These are phyloP conservation scores for Sarocladiaceae sp. DNA, from an alignment of 2,329 filamentous ascomycete genomes.

Conservation along the genomic window DNA sequence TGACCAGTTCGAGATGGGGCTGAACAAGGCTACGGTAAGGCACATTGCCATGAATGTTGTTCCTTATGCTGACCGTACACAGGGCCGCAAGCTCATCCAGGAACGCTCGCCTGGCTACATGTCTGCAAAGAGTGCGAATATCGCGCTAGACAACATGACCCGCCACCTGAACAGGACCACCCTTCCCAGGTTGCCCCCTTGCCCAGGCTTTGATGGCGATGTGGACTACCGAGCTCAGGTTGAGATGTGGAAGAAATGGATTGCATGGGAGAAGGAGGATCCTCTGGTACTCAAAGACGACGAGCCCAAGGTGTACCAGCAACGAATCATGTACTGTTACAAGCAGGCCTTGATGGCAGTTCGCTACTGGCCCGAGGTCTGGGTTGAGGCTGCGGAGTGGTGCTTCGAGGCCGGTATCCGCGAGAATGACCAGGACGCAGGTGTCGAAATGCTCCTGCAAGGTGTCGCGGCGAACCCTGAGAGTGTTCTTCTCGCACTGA, in stretches of 20 bases:
- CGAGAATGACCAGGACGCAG: slow-evolving; percentile 56
- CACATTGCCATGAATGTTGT: neutral
- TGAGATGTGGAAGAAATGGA: slow-evolving; percentile 88
- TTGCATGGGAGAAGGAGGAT: slow-evolving; percentile 92
- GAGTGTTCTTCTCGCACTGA: slow-evolving; percentile 84
- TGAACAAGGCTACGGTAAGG: slow-evolving; percentile 86
- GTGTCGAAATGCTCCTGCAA: slow-evolving; percentile 73
- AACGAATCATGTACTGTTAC: slow-evolving; percentile 84
- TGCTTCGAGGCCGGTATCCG: slow-evolving; percentile 73
- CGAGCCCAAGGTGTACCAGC: slow-evolving; percentile 68
- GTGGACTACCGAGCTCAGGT: slow-evolving; percentile 81
- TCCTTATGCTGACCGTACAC: slow-evolving; percentile 17
- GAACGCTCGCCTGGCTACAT: slow-evolving; percentile 92
- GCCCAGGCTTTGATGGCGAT: slow-evolving; percentile 81
- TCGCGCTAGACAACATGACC: slow-evolving; percentile 84
- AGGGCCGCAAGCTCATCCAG: slow-evolving; percentile 92
- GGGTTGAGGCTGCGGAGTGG: slow-evolving; percentile 93
- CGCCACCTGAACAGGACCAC: slow-evolving; percentile 72
- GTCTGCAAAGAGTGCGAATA: slow-evolving; percentile 89
- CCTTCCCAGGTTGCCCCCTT: slow-evolving; percentile 76
- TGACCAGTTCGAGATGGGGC: slow-evolving; percentile 87
- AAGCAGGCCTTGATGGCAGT: slow-evolving; percentile 91
- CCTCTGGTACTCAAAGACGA: slow-evolving; percentile 82
- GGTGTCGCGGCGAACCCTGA: slow-evolving; percentile 90
- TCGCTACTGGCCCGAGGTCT: slow-evolving; percentile 92